Conservation (phyloP, 805 yeast species). For the Wickerhamomyces rabaulensis region DNA sequence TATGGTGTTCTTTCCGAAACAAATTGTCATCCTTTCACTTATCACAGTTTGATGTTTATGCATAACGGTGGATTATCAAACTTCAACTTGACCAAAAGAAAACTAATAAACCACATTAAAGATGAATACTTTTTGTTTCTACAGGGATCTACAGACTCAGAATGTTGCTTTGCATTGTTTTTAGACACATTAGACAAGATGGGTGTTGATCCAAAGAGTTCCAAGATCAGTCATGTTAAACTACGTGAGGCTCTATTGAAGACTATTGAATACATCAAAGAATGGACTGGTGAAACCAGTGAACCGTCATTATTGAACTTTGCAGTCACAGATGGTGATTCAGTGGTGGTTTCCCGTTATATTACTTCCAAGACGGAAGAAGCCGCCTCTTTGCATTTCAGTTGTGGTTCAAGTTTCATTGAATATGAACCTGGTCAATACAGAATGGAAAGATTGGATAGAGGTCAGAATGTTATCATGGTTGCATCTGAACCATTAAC, state of each 20-base stretch:
- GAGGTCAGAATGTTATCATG: constrained; percentile 93
- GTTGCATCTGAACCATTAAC: constrained; percentile 96
- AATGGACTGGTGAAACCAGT: constrained; percentile 62
- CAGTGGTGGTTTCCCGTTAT: constrained; percentile 83
- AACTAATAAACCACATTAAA: constrained; percentile 61
- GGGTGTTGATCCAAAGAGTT: constrained; percentile 66
- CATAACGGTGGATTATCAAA: constrained; percentile 89
- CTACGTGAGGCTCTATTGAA: constrained; percentile 64
- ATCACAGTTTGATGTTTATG: constrained; percentile 88
- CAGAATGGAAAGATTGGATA: constrained; percentile 87
- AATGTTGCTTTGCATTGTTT: constrained; percentile 88
- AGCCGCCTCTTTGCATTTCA: constrained; percentile 93
- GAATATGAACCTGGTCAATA: constrained; percentile 91
- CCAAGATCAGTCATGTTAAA: constrained; percentile 45
- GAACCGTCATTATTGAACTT: constrained; percentile 88
- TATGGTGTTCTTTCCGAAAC: constrained; percentile 93
- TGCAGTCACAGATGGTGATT: constrained; percentile 90
- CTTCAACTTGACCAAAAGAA: constrained; percentile 69
- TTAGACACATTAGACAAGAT: constrained; percentile 68
- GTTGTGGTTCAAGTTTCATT: constrained; percentile 86
- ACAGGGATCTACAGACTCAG: constrained; percentile 95
- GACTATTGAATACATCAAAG: constrained; percentile 70
- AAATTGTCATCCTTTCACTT: constrained; percentile 94
- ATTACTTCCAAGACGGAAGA: constrained; percentile 87
- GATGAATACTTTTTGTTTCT: constrained; percentile 76